Evolutionary conservation across 495 filamentous ascomycete species (phyloP).

Genomic region (Podospora australis): DNA sequence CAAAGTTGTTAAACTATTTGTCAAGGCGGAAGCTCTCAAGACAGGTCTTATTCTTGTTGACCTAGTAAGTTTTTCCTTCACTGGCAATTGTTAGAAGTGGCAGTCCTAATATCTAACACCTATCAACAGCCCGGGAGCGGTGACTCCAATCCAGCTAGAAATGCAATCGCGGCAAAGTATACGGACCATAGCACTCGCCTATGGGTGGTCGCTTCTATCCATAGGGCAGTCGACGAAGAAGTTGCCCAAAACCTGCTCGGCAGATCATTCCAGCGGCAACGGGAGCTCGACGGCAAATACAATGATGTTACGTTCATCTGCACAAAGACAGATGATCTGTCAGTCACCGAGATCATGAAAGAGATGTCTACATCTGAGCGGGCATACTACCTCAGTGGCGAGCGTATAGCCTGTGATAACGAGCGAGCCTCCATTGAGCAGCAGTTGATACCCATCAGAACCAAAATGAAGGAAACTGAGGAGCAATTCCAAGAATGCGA

Average conservation of each 20-base stretch:
- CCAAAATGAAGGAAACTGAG: no score
- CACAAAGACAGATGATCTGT: slow-evolving; percentile 63
- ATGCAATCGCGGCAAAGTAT: slow-evolving; percentile 54
- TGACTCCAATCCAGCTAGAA: slow-evolving; percentile 60
- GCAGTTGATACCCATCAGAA: no score
- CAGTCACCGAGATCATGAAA: slow-evolving; percentile 26
- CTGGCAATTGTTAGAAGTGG: neutral
- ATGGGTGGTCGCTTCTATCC: slow-evolving; percentile 63
- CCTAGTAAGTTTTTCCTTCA: slow-evolving; percentile 33
- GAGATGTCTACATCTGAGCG: neutral
- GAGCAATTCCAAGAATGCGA: no score
- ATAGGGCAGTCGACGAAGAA: slow-evolving; percentile 60
- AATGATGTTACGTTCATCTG: slow-evolving; percentile 58
- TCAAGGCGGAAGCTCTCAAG: slow-evolving; percentile 48
- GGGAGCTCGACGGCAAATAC: slow-evolving; percentile 57
- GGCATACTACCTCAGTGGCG: neutral
- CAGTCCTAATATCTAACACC: neutral
- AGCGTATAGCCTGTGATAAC: neutral
- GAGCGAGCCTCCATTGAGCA: no score
- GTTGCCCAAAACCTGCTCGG: slow-evolving; percentile 55
- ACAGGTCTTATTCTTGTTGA: slow-evolving; percentile 63
- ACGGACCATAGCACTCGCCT: slow-evolving; percentile 50
- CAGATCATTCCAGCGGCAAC: slow-evolving; percentile 55
- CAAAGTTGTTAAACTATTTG: slow-evolving; percentile 55
- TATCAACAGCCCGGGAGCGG: slow-evolving; percentile 46